phyloP scores from a whole-genome alignment of 768 basidiomycete species.

The Chalciporus piperatus region DNA sequence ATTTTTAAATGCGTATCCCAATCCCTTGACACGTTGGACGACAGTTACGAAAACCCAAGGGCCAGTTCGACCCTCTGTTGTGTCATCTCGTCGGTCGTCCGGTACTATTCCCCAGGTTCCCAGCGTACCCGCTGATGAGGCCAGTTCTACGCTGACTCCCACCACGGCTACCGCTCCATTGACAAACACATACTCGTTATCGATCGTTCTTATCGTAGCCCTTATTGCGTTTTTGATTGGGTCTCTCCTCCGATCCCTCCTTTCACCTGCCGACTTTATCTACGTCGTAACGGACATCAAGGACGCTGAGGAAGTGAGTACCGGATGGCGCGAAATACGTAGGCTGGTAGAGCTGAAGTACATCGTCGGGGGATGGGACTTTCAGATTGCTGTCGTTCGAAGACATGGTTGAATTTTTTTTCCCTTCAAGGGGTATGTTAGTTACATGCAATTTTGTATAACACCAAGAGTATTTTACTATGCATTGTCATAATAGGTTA shows the following conservation, averaged over 20 bases:
- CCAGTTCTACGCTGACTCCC: neutral
- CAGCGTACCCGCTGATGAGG: constrained; percentile 29
- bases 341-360: constrained; percentile 81
- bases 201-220: constrained; percentile 70
- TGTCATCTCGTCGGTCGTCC: constrained; percentile 25
- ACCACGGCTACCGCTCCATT: constrained; percentile 5
- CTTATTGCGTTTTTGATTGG: constrained; percentile 91
- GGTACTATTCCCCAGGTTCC: constrained; percentile 30
- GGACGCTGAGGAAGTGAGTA: constrained; percentile 49
- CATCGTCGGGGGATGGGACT: constrained; percentile 81
- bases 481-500: neutral
- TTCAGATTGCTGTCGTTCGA: constrained; percentile 81
- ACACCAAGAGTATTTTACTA: neutral
- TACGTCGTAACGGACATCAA: constrained; percentile 63
- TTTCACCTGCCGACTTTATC: constrained; percentile 90
- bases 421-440: neutral
- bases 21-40: constrained; percentile 54
- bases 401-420: constrained; percentile 44
- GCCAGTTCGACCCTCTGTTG: constrained; percentile 19
- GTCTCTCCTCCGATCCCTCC: constrained; percentile 81
- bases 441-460: neutral
- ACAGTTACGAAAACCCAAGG: constrained; percentile 25
- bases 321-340: constrained; percentile 83
- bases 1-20: constrained; percentile 61
- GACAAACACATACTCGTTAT: constrained; percentile 37